Evolutionary conservation across 2,329 filamentous ascomycete species (phyloP), one percentile per base, ranked within the genome.

Genomic region (Aspergillus ruber): DNA sequence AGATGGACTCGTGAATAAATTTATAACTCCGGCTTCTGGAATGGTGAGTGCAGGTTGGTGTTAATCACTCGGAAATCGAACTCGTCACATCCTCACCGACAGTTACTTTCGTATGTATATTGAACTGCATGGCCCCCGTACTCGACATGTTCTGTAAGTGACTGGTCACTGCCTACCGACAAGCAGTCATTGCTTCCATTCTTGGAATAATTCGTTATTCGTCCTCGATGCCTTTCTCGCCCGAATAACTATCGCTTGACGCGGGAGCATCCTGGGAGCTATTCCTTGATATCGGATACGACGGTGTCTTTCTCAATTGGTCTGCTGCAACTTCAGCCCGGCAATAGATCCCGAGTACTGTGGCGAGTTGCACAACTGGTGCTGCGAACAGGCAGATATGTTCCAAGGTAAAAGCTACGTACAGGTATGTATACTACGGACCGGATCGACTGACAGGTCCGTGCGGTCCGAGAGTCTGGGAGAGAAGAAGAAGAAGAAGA

Each of bases 81-180:
- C 42, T 50, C 36, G 42, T 45, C 42, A 43, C 9, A 44, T 43
- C 43, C 39, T 48, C 49, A 50, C 49, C 45, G 49, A 50, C 49
- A 45, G 38, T 50, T 43, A 6, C 13, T 21, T 27, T 20, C 47
- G 40, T 32, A 21, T 21, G 5, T 21, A 39, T 18, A 42, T 36
- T 12, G 10, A 35, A 13, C 9, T 36, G 15, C 36, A 29, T 25
- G 5, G 18, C 10, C 15, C 6, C 7, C 17, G 17, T 38, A 38
- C 17, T 18, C 8, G 36, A 18, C n/a, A 36, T n/a, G 17, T 36
- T 15, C 33, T 36, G 33, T 17, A 36, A 15, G 17, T 36, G n/a
- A 36, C n/a, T n/a, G 33, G 33, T 17, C 33, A 36, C 17, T 36
- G 6, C 9, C n/a, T 36, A 9, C 7, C 17, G 25, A 29, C 25